Evolutionary conservation across 2,329 filamentous ascomycete species (phyloP), one percentile per base, ranked within the genome.

Genomic region (Fusarium sp.): DNA sequence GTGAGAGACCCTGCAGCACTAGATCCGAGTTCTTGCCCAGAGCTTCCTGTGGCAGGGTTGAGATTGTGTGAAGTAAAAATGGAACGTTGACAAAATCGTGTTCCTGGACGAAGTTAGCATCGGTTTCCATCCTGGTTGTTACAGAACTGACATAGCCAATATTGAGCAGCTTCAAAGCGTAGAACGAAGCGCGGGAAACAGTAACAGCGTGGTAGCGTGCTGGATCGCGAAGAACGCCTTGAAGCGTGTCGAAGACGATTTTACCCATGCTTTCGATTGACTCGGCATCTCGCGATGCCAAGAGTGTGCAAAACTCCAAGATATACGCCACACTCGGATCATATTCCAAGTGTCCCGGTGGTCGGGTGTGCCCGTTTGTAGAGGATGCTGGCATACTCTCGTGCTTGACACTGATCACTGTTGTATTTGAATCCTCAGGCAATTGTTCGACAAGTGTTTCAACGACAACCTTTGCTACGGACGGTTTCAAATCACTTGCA

Each of bases 71-170:
- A 14, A 99, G 87, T 10, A 98, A 88, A 53, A 98, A 92, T 2
- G 96, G 96, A 2, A 94, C 93, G 60, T 96, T 93, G 75, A 98
- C 90, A 78, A 96, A 97, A 74, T 97, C 93, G 75, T 95, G 89
- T 72, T 97, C 92, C 92, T 94, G 71, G 55, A 50, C 45, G 13
- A 28, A 73, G 57, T 79, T 46, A 80, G 73, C 50, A 28, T 14
- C 23, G 3, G 11, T 11, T 25, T 42, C 18, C 5, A 20, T 18
- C n/a, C n/a, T 6, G 9, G 28, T 12, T 45, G 21, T 14, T n/a
- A 7, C 13, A 46, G 20, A 34, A 83, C 91, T 82, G 86, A 94
- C 92, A 80, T 97, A 97, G 82, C 94, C 95, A 21, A 91, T 88
- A 72, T 92, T 91, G 41, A 99, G 84, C 43, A 98, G 82, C 69